Evolutionary conservation across 768 basidiomycete species (phyloP), one percentile per base, ranked within the genome.

Genomic region (Collybia mongolica): DNA sequence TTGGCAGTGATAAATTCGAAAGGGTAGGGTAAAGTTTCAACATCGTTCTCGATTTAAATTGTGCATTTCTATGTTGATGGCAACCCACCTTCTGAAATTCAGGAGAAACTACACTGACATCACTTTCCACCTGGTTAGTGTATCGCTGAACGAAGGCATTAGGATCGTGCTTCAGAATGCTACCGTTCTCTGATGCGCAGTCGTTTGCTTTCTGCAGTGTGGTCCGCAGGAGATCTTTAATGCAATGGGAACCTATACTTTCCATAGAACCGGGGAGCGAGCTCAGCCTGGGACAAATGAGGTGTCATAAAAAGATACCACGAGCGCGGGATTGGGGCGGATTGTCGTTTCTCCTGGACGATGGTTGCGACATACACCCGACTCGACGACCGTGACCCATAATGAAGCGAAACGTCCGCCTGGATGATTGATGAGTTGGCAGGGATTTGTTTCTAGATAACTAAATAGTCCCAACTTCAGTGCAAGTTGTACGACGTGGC

Each of bases 401-500:
- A 32, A 32, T 14, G 32, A 32, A 32, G 32, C 5, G 32, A 32
- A 32, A 3, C 11, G 32, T 2, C 11, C 32, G 32, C 32, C 2
- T 32, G 5, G 11, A 14, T 12, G 4, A 14, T 32, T 3, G 32
- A 6, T 32, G 14, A 11, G 14, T 32, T 32, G 4, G 32, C 14
- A 9, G 32, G 32, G 32, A 9, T 32, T 32, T 3, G 32, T 3
- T 3, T 32, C 32, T 32, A 2, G 14, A 41, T 15, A 19, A 36
- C 46, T 2, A 77, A 54, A 36, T 73, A 65, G 3, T 68, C 7
- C 69, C 59, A 5, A 79, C 60, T 2, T 74, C 75, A 1, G 60
- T 54, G 1, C 53, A 80, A 77, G 53, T 78, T 67, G 53, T 77
- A 79, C 6, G 77, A 60, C 70, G 77, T 75, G 14, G 76, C 60